Evolutionary conservation across 2,329 filamentous ascomycete genomes (phyloP).

Genomic region (Nothophoma quercina): DNA sequence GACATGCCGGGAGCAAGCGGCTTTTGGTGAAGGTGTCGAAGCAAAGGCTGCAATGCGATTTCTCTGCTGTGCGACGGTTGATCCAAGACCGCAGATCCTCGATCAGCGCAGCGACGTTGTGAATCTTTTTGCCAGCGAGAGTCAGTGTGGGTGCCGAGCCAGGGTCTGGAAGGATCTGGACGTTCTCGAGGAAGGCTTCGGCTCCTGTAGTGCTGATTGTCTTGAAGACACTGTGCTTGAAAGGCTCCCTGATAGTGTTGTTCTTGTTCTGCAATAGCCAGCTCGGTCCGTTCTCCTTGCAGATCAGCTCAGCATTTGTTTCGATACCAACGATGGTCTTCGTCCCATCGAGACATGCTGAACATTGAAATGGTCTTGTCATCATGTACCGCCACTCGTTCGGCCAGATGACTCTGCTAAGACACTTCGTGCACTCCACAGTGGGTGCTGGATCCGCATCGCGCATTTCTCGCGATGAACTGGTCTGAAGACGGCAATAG

Average conservation of each 20-base stretch:
- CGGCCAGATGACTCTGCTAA: slow-evolving; percentile 59
- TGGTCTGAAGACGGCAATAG: slow-evolving; percentile 53
- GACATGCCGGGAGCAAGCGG: slow-evolving; percentile 54
- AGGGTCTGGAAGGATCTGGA: slow-evolving; percentile 48
- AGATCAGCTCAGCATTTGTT: slow-evolving; percentile 50
- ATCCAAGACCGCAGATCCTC: slow-evolving; percentile 51
- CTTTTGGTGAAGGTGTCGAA: slow-evolving; percentile 51
- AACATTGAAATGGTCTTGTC: slow-evolving; percentile 51
- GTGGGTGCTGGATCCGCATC: slow-evolving; percentile 43
- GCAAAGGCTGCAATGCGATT: slow-evolving; percentile 57
- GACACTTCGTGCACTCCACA: slow-evolving; percentile 57
- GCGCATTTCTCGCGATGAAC: background rate
- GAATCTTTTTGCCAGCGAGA: slow-evolving; percentile 53
- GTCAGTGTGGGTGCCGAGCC: slow-evolving; percentile 32
- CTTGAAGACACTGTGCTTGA: slow-evolving; percentile 53
- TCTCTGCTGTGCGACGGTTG: slow-evolving; percentile 47
- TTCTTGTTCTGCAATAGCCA: slow-evolving; percentile 58
- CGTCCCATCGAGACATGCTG: slow-evolving; percentile 49
- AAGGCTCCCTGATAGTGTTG: slow-evolving; percentile 45
- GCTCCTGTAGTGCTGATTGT: slow-evolving; percentile 35
- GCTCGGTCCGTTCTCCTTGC: slow-evolving; percentile 51
- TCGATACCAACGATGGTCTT: slow-evolving; percentile 50
- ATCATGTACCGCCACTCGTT: slow-evolving; percentile 48
- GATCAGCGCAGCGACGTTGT: slow-evolving; percentile 50
- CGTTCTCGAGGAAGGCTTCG: slow-evolving; percentile 46